phyloP scores from a whole-genome alignment of 129 eudicot species.

The Heracleum sosnowskyi region DNA sequence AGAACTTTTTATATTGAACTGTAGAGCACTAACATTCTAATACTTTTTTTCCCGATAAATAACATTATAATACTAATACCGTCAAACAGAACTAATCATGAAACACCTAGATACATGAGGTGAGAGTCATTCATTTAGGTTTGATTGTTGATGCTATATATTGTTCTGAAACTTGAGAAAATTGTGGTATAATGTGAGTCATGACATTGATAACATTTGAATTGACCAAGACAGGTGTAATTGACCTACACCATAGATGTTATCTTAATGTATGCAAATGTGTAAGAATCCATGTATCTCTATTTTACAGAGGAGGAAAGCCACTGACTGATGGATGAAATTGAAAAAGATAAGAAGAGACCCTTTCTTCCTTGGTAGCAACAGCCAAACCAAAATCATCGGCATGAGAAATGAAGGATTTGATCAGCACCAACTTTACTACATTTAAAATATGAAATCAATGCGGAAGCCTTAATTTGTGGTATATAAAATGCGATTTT shows the following conservation, averaged over 20 bases:
- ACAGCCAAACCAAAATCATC: not conserved
- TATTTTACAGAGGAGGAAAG: not conserved
- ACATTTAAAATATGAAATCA: not conserved
- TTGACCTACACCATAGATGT: not conserved
- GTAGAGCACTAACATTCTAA: not conserved
- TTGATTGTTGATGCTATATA: not conserved
- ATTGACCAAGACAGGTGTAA: too few relatives aligned
- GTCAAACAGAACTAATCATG: not conserved
- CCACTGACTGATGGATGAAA: not conserved
- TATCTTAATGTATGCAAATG: not conserved
- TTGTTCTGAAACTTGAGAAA: too few relatives aligned
- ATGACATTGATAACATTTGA: too few relatives aligned
- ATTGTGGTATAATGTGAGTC: too few relatives aligned
- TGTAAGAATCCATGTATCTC: not conserved
- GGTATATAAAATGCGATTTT: not conserved
- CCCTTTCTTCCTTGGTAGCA: not conserved
- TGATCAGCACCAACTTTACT: not conserved
- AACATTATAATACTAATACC: not conserved
- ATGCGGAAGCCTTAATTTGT: not conserved
- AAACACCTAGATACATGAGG: too few relatives aligned
- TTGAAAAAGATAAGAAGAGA: not conserved
- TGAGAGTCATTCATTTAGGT: not conserved
- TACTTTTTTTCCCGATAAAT: too few relatives aligned
- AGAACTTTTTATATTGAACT: not conserved
- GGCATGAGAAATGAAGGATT: not conserved